Base-by-base conservation (phyloP, 2,329 filamentous ascomycete species). In the Apiospora koreana region DNA sequence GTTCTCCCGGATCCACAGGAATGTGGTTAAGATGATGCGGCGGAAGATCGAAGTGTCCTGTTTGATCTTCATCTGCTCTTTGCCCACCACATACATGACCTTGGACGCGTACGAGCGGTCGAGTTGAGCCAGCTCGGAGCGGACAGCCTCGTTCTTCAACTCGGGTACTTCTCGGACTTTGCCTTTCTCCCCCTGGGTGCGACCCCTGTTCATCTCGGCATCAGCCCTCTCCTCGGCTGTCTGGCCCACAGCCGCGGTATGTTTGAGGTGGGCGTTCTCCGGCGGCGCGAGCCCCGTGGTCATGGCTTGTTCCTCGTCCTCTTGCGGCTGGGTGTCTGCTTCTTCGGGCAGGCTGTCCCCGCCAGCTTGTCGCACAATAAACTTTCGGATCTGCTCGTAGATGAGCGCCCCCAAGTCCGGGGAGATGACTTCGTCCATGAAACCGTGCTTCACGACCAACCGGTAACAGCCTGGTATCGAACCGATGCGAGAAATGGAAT, bases 401-500 rank as follows among this genome's bases (percentile, higher is more conserved):
- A 93, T 85, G 1, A 91, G 77, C 1, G 83, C 81, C 0, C 85
- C 90, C 8, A 94, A 83, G 70, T 92, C 87, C 0, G 87, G 88
- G 0, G 87, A 91, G 64, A 94, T 85, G 38, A 93, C 86, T 72
- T 92, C 87, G 74, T 94, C 92, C 79, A 88, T 92, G 78, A 92
- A 94, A 1, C 92, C 92, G 75, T 94, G 90, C 16, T 92, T 88
- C 2, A 93, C 84, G 2, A 92, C 88, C 10, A 94, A 83, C 3
- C 91, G 87, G 77, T 93, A 94, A 74, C 89, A 91, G 42, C 89
- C 87, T 0, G 88, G 88, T 23, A 93, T 80, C 35, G 79, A 77
- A n/a, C 76, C 73, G 62, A 82, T 79, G 8, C 81, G 80, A 16
- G 81, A 81, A 50, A 87, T 81, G 28, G 83, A 77, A 71, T 86